These are phyloP conservation scores for Candida loeiensis DNA, from an alignment of 805 yeast genomes.

Conservation along the genomic window DNA sequence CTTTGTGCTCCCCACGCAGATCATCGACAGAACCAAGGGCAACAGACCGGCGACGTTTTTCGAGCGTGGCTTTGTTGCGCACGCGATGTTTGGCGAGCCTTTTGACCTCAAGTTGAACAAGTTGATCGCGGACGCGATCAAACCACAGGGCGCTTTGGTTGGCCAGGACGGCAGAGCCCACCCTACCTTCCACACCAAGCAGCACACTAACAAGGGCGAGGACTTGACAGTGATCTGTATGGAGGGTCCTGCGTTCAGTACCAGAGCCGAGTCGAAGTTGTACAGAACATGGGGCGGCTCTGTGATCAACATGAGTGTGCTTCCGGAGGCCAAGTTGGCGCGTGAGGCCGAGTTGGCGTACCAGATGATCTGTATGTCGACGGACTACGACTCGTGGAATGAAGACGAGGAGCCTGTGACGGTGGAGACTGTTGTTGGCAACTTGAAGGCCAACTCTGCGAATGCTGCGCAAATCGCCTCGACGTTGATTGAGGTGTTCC, in stretches of 20 bases:
- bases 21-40: conserved; percentile 96
- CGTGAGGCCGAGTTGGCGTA: conserved; percentile 95
- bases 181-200: conserved; percentile 61
- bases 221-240: conserved; percentile 88
- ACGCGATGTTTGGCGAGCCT: conserved; percentile 96
- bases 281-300: conserved; percentile 88
- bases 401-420: conserved; percentile 94
- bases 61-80: conserved; percentile 92
- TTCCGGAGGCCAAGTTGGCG: conserved; percentile 97
- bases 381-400: conserved; percentile 99
- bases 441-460: conserved; percentile 78
- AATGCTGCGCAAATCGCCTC: conserved; percentile 82
- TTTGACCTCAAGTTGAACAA: conserved; percentile 73
- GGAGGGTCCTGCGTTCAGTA: conserved; percentile 99
- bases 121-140: conserved; percentile 52
- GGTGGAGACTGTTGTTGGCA: conserved; percentile 94
- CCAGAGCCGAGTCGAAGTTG: conserved; percentile 91
- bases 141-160: conserved; percentile 47
- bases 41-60: conserved; percentile 86
- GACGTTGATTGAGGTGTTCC: conserved; percentile 60
- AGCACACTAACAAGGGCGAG: conserved; percentile 52
- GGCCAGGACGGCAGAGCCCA: conserved; percentile 43
- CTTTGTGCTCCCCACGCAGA: conserved; percentile 93
- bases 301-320: conserved; percentile 92
- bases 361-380: conserved; percentile 98